phyloP scores from a whole-genome alignment of 176 grass and related monocot species.

The Musa schizocarpa region DNA sequence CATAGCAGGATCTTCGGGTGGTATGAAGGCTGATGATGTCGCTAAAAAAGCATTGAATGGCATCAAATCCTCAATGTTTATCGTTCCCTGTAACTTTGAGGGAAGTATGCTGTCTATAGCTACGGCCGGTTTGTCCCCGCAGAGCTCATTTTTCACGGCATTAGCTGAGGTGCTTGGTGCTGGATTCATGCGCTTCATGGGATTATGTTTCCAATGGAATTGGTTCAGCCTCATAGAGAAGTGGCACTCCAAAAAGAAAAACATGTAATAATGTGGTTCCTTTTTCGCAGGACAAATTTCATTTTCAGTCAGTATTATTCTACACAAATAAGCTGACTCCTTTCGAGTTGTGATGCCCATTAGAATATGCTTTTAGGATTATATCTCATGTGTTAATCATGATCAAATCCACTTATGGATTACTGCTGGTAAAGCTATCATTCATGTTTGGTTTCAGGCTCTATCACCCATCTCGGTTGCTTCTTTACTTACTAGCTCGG shows the following conservation, averaged over 20 bases:
- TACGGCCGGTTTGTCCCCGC: conserved; percentile 73
- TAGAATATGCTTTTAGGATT: no score
- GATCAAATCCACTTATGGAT: no score
- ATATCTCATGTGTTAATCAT: no score
- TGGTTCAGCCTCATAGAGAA: conserved; percentile 73
- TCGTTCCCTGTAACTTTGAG: conserved; percentile 80
- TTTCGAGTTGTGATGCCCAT: no score
- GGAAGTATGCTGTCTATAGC: conserved; percentile 74
- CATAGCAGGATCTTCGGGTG: conserved; percentile 58
- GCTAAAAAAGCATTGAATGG: conserved; percentile 71
- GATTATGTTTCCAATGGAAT: conserved; percentile 68
- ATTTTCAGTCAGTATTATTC: no score
- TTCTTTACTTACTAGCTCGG: no score
- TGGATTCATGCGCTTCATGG: conserved; percentile 68
- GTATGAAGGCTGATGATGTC: conserved; percentile 76
- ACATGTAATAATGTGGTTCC: neutral
- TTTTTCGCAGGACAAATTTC: no score
- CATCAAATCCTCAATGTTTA: conserved; percentile 73
- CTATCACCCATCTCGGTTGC: no score
- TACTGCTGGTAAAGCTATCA: no score
- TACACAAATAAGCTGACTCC: no score
- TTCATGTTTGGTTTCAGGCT: no score
- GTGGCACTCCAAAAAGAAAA: conserved; percentile 55
- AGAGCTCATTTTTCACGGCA: conserved; percentile 54
- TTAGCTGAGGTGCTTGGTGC: conserved; percentile 55